phyloP scores from a whole-genome alignment of 306 rosid genomes.

The Pueraria montana region DNA sequence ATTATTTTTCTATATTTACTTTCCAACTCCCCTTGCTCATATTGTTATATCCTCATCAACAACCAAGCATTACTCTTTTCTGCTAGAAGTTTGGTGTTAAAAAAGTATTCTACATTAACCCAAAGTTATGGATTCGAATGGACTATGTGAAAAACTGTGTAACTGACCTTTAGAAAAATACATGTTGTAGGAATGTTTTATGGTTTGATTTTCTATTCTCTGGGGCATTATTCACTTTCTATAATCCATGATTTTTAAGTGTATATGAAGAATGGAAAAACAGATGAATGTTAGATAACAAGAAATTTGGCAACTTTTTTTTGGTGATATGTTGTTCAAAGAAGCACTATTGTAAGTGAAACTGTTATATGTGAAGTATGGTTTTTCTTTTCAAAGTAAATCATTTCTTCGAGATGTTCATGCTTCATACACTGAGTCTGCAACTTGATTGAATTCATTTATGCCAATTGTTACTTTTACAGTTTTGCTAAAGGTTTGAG shows the following conservation, averaged over 20 bases:
- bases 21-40: too few species aligned
- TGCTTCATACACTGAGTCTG: neutral
- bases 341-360: neutral
- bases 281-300: neutral
- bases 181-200: neutral
- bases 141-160: neutral
- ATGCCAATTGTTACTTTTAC: neutral
- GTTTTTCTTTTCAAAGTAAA: neutral
- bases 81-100: conserved; percentile 14
- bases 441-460: neutral
- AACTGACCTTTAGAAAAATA: neutral
- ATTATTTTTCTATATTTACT: too few species aligned
- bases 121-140: neutral
- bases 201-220: neutral
- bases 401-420: neutral
- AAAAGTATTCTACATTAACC: too few species aligned
- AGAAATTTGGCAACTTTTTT: neutral
- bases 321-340: neutral
- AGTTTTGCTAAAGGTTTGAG: neutral
- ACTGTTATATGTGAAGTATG: neutral
- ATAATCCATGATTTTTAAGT: neutral
- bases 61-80: neutral
- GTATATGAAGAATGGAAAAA: neutral
- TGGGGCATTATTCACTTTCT: neutral
- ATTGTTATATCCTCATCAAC: neutral